Evolutionary conservation across 257 asterid species (phyloP), one percentile per base, ranked within the genome.

Genomic region (Gentiana dahurica): DNA sequence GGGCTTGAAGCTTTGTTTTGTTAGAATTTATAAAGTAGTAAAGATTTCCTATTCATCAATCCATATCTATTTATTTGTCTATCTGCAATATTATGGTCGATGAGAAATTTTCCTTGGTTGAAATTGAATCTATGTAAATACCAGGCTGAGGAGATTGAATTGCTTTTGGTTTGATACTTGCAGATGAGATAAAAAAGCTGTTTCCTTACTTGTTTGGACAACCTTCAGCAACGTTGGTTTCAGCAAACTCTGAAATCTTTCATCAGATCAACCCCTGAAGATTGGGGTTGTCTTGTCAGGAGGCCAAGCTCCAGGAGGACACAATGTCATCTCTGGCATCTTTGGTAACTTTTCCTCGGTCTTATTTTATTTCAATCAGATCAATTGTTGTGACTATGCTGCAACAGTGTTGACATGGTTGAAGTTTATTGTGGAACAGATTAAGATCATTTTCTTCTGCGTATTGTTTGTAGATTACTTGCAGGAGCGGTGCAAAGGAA

Each of bases 251-350:
- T 9, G 63, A 58, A 78, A 12, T 57, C 61, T 37, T 57, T 51
- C 63, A 57, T 53, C 61, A 32, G 65, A 72, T 51, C 55, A 52
- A 59, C 60, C 64, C 54, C 75, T 88, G 84, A 92, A 86, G 81
- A 77, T 92, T 63, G 99, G 99, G 0, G 95, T 88, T 36, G 99
- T 92, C 58, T 70, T 88, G 60, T 92, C 99, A 12, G 99, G 99
- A 67, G 99, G 99, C 54, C 99, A 92, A 67, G 99, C 99, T 57
- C 99, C 99, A 0, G 99, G 99, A 45, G 99, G 99, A 24, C 99
- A 92, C 71, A 92, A 92, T 80, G 99, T 92, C 59, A 92, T 92
- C 49, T 83, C 91, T 13, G 99, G 99, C 71, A 82, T 92, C 52
- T 88, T 85, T 55, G 99, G 97, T 85, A 4, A 69, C 68, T 62